Percentiles rank a stretch among this genome's conserved stretches.
Conservation (phyloP, 139 green algal species). For the Raphidocelis subcapitata region DNA sequence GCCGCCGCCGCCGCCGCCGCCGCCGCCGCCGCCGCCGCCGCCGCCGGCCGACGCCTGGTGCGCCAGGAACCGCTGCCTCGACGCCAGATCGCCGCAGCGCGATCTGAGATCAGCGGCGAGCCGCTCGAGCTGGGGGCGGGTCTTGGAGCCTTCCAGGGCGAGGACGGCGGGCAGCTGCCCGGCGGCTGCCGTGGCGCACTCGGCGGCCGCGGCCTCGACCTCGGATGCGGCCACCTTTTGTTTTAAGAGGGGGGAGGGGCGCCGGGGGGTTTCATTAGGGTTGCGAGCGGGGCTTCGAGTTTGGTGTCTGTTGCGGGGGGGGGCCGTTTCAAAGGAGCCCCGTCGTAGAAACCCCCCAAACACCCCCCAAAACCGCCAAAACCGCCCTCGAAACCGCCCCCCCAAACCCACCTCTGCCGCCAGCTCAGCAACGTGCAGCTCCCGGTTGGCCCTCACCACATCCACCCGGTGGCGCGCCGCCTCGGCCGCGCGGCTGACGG, state of each 20-base stretch:
- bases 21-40: background rate
- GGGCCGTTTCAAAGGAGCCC: too few species aligned
- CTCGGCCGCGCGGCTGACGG: slow-evolving; percentile 12
- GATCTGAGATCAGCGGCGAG: background rate
- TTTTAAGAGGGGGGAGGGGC: too few species aligned
- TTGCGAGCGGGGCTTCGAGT: too few species aligned
- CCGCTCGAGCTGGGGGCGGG: background rate
- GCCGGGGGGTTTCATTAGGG: too few species aligned
- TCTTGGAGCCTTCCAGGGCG: background rate
- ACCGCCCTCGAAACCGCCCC: too few species aligned
- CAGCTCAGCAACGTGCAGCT: slow-evolving; percentile 21
- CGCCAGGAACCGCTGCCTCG: slow-evolving; percentile 11
- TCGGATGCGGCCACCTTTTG: background rate
- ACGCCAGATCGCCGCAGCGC: slow-evolving; percentile 11
- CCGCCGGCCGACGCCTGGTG: slow-evolving; percentile 11
- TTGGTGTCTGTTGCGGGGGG: too few species aligned
- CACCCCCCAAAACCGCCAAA: too few species aligned
- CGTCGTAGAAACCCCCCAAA: too few species aligned
- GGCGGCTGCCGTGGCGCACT: background rate
- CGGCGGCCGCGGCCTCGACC: background rate
- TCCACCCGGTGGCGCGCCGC: slow-evolving; percentile 8
- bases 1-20: slow-evolving; percentile 25
- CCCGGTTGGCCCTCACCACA: background rate
- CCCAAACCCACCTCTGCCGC: background rate
- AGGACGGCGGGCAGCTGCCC: background rate